Evolutionary conservation across 2,329 filamentous ascomycete genomes (phyloP), one percentile per base, ranked within the genome.

Genomic region (Gremmenia infestans): DNA sequence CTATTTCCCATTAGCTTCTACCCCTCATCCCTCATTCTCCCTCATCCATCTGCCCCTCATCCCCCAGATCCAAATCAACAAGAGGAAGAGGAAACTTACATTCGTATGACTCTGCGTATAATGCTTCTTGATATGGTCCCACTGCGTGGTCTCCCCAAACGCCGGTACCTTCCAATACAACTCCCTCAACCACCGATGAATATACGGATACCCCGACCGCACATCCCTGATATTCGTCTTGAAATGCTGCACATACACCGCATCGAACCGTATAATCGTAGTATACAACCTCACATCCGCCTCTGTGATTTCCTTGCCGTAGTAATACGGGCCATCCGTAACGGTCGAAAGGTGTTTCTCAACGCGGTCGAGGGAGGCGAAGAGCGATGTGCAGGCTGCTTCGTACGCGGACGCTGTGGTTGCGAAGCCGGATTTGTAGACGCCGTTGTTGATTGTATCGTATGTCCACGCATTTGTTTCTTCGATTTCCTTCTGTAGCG

Each of bases 401-500:
- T 93, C 87, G 72, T 97, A 97, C 1, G 90, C 90, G 61, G 84
- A 81, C 72, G 93, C 87, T 1, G 87, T 89, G 4, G 86, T 92
- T 28, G 92, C 91, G 68, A 96, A 96, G 37, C 92, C 92, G 57
- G 85, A 82, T 74, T 85, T 86, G 74, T 87, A 87, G 50, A 88
- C 85, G 61, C 85, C 85, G 67, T 88, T 88, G 72, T 88, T 88
- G 73, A 88, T 84, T 43, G 74, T 68, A 65, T 85, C 79, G 72
- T 96, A 96, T 28, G 85, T 89, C 91, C 91, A 96, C 52, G 79
- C 80, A 70, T 95, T 88, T 47, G 86, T 78, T 58, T 82, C 81
- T 59, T 97, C 91, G 65, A 97, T 96, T 50, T 72, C 71, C 42
- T 65, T 65, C 45, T 78, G 79, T n/a, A 95, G 75, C 0, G 77